Evolutionary conservation across 2,329 filamentous ascomycete species (phyloP).

Genomic region (Teratosphaeria zuluensis): DNA sequence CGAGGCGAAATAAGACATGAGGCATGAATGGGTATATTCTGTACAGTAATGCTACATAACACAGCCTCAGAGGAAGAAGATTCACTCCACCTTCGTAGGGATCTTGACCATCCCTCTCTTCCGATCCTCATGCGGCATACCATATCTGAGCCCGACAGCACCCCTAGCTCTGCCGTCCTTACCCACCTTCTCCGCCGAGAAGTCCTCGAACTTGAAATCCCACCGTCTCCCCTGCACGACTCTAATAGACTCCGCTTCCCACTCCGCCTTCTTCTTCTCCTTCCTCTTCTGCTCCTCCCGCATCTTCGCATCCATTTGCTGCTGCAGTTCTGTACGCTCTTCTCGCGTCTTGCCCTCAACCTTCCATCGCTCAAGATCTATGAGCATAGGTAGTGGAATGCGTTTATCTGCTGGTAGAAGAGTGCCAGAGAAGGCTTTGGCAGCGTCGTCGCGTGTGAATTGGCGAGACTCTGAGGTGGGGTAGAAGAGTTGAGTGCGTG

Average conservation of each 20-base stretch:
- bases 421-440: conserved; percentile 48
- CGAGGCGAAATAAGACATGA: not conserved
- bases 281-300: conserved; percentile 31
- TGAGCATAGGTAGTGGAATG: conserved; percentile 53
- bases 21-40: not conserved
- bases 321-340: conserved; percentile 36
- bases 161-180: conserved; percentile 42
- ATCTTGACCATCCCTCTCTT: conserved; percentile 57
- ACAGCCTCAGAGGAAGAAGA: not conserved
- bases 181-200: conserved; percentile 47
- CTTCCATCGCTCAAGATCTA: conserved; percentile 39
- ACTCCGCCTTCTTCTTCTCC: conserved; percentile 34
- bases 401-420: conserved; percentile 54
- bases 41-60: not conserved
- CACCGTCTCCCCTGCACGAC: conserved; percentile 42
- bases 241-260: conserved; percentile 33
- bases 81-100: conserved; percentile 46
- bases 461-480: conserved; percentile 54
- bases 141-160: conserved; percentile 52
- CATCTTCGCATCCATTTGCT: conserved; percentile 22
- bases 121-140: conserved; percentile 51
- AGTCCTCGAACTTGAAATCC: conserved; percentile 51
- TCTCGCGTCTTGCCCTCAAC: conserved; percentile 27
- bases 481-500: conserved; percentile 49
- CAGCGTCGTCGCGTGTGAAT: conserved; percentile 57